These are phyloP conservation scores for Acanthamoeba healyi DNA, from an alignment of 208 protist species.

Conservation along the genomic window DNA sequence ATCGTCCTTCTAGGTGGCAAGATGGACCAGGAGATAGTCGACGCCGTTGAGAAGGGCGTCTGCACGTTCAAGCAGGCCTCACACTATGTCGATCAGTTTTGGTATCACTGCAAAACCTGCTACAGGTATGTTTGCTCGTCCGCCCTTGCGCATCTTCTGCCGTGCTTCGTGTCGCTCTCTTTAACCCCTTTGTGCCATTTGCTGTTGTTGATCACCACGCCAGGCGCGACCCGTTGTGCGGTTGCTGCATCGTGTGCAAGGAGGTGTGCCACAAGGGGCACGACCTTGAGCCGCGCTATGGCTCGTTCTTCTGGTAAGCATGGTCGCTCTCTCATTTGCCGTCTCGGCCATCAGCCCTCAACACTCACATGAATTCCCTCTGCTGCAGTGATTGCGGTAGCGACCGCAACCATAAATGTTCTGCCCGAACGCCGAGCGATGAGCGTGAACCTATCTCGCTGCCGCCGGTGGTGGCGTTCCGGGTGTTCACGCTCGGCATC, in stretches of 20 bases:
- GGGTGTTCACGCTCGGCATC: constrained; percentile 84
- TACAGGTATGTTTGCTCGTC: constrained; percentile 16
- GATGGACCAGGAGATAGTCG: not conserved
- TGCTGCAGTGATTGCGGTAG: not conserved
- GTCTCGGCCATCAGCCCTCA: too few relatives aligned
- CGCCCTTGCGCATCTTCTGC: too few relatives aligned
- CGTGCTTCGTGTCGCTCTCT: too few relatives aligned
- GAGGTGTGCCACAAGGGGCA: constrained; percentile 71
- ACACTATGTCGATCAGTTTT: constrained; percentile 24
- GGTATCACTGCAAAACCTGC: constrained; percentile 51
- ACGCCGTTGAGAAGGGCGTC: not conserved
- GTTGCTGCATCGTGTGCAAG: constrained; percentile 71
- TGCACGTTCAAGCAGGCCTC: not conserved
- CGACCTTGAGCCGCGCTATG: constrained; percentile 17
- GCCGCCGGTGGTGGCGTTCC: not conserved
- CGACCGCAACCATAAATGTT: not conserved
- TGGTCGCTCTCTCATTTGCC: not conserved
- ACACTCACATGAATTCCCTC: too few relatives aligned
- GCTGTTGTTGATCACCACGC: too few relatives aligned
- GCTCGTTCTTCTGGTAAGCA: constrained; percentile 43
- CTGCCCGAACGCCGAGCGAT: not conserved
- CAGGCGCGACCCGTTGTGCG: not conserved
- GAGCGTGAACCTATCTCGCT: not conserved
- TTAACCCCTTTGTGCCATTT: too few relatives aligned
- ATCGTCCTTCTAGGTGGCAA: too few relatives aligned